These are phyloP conservation scores for Inga oerstediana DNA, from an alignment of 306 rosid genomes.

Conservation along the genomic window DNA sequence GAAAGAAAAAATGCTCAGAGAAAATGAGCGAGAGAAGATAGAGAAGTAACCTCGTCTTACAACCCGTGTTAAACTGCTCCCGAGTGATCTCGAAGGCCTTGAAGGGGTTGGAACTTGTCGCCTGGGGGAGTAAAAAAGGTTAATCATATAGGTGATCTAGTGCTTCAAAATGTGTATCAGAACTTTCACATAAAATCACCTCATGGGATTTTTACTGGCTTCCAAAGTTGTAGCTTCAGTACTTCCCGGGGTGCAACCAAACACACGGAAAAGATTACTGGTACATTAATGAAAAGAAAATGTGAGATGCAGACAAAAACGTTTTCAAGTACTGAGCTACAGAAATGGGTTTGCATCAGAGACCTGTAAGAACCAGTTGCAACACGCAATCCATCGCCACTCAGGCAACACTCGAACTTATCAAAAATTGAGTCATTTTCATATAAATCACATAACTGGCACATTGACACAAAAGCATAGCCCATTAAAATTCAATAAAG, in stretches of 20 bases:
- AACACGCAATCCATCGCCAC: slow-evolving; percentile 85
- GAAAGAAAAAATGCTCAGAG: neutral
- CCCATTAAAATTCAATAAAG: slow-evolving; percentile 23
- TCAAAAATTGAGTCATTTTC: slow-evolving; percentile 97
- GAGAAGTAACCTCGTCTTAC: slow-evolving; percentile 80
- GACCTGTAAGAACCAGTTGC: slow-evolving; percentile 99
- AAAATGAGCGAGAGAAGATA: neutral
- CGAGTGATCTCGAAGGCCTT: slow-evolving; percentile 89
- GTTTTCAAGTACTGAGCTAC: slow-evolving; percentile 1
- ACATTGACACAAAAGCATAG: slow-evolving; percentile 35
- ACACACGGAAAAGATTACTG: slow-evolving; percentile 97
- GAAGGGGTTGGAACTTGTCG: slow-evolving; percentile 93
- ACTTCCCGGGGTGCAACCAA: slow-evolving; percentile 85
- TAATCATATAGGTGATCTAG: slow-evolving; percentile 5
- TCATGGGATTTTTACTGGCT: slow-evolving; percentile 99
- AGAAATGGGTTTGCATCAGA: slow-evolving; percentile 18
- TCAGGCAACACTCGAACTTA: slow-evolving; percentile 95
- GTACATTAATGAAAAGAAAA: slow-evolving; percentile 41
- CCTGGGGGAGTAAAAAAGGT: slow-evolving; percentile 45
- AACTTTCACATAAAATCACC: slow-evolving; percentile 50
- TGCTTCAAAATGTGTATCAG: neutral
- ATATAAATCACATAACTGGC: slow-evolving; percentile 89
- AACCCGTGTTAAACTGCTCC: slow-evolving; percentile 90
- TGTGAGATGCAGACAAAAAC: slow-evolving; percentile 13
- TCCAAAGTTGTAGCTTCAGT: slow-evolving; percentile 83